phyloP scores from a whole-genome alignment of 345 rosid species.

The Melastoma malabathricum region DNA sequence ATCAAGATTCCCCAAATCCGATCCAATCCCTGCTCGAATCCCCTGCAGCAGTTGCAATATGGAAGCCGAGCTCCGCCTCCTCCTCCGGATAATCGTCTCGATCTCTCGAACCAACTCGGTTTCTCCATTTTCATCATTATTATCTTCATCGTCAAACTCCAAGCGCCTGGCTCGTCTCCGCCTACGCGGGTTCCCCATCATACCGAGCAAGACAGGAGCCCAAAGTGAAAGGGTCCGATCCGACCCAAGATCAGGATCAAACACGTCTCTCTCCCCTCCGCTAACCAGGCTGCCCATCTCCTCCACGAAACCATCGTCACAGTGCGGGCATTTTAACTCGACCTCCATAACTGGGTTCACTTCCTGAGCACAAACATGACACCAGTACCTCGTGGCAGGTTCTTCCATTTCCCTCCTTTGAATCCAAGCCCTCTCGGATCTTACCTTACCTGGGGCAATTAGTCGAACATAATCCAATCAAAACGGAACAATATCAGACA shows the following conservation, averaged over 20 bases:
- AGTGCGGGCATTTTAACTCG: constrained; percentile 80
- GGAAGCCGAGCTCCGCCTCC: constrained; percentile 63
- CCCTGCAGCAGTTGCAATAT: constrained; percentile 72
- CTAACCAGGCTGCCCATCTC: constrained; percentile 23
- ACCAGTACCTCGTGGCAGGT: constrained; percentile 42
- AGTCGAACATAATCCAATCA: neutral
- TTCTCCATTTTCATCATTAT: constrained; percentile 24
- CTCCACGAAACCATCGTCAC: constrained; percentile 50
- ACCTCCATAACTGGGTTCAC: constrained; percentile 56
- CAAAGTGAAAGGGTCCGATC: constrained; percentile 77
- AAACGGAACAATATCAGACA: neutral
- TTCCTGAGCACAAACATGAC: constrained; percentile 53
- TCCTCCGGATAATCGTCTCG: constrained; percentile 46
- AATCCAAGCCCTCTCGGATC: constrained; percentile 1
- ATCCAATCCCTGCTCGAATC: constrained; percentile 48
- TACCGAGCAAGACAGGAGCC: constrained; percentile 79
- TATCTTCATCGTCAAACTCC: constrained; percentile 36
- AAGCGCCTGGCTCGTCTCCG: constrained; percentile 47
- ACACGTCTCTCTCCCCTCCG: constrained; percentile 15
- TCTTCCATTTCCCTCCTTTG: constrained; percentile 25
- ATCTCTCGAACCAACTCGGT: constrained; percentile 48
- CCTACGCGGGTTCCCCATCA: constrained; percentile 58
- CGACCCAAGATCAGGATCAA: constrained; percentile 54
- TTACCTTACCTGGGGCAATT: neutral
- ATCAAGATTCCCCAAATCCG: constrained; percentile 38